Evolutionary conservation across 768 basidiomycete species (phyloP).

Genomic region (Mycena haematopus): DNA sequence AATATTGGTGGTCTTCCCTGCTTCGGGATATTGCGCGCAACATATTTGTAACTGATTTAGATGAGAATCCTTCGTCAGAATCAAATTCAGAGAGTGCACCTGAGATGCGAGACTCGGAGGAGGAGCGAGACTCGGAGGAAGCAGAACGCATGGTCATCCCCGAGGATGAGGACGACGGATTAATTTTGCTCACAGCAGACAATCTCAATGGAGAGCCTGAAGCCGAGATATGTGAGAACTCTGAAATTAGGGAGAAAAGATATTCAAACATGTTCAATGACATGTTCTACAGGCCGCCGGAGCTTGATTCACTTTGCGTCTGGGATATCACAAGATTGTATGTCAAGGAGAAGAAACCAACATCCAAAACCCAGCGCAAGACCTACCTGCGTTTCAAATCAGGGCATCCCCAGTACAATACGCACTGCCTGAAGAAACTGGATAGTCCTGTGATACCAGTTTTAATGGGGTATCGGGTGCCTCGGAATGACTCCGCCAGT

Average conservation of each 20-base stretch:
- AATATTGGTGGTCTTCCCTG: conserved; percentile 20
- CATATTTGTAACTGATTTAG: conserved; percentile 29
- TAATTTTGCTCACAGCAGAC: conserved; percentile 4
- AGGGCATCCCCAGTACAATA: conserved; percentile 19
- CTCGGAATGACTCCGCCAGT: conserved; percentile 15
- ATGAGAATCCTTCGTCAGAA: background rate
- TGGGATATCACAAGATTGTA: conserved; percentile 16
- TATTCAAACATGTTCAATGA: conserved; percentile 15
- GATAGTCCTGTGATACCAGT: conserved; percentile 10
- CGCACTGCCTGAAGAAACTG: conserved; percentile 16
- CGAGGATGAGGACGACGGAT: conserved; percentile 12
- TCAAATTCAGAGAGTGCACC: too few relatives aligned
- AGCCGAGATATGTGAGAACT: background rate
- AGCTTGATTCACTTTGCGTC: background rate
- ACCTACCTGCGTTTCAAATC: conserved; percentile 11
- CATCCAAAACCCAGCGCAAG: conserved; percentile 10
- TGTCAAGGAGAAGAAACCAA: conserved; percentile 7
- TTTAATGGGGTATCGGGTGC: conserved; percentile 14
- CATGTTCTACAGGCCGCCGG: too few relatives aligned
- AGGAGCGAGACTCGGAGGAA: too few relatives aligned
- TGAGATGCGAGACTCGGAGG: background rate
- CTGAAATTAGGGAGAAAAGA: background rate
- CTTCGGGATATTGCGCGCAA: conserved; percentile 15
- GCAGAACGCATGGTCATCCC: conserved; percentile 1
- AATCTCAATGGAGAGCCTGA: background rate